These are phyloP conservation scores for Noccaea caerulescens DNA, from an alignment of 345 rosid species.

Conservation along the genomic window DNA sequence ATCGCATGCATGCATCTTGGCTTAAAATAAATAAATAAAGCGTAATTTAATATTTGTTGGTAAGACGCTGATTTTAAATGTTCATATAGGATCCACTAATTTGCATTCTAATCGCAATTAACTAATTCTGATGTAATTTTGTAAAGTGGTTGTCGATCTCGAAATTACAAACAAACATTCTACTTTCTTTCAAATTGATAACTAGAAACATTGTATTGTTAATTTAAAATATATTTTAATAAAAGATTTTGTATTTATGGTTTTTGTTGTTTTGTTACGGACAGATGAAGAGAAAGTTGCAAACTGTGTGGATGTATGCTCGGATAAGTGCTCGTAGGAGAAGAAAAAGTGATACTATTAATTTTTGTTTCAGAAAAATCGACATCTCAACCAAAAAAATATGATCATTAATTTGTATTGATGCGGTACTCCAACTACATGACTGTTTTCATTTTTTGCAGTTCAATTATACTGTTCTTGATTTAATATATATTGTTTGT, in stretches of 20 bases:
- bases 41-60: no score
- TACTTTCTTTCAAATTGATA: background rate
- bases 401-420: background rate
- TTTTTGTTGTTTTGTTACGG: conserved; percentile 1
- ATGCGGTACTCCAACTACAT: background rate
- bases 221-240: background rate
- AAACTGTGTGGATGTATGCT: conserved; percentile 33
- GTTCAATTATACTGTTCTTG: background rate
- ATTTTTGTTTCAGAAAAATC: background rate
- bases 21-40: no score
- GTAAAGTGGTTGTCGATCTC: no score
- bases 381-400: background rate
- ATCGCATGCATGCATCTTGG: background rate
- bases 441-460: background rate
- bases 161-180: no score
- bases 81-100: no score
- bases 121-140: no score
- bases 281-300: conserved; percentile 33
- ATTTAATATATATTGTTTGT: background rate
- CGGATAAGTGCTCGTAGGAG: conserved; percentile 4
- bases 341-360: background rate
- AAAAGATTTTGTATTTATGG: background rate
- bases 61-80: no score
- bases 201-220: background rate
- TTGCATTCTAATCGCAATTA: no score